Evolutionary conservation across 169 alveolate genomes (phyloP).

Genomic region (Babesia caballi): DNA sequence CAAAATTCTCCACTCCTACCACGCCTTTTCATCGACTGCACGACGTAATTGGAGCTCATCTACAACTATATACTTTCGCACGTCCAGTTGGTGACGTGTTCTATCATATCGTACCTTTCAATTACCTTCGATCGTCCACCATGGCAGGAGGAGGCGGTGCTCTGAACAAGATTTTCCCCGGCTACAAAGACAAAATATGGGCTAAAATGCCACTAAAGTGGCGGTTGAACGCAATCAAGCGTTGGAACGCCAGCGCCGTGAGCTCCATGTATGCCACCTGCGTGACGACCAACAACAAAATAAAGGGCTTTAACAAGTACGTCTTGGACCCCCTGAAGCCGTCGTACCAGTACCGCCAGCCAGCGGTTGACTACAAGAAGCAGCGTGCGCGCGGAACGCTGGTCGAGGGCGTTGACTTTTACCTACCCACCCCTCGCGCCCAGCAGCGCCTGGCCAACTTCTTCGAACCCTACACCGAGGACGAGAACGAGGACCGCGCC

Average conservation of each 20-base stretch:
- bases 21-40: too few species aligned
- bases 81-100: too few species aligned
- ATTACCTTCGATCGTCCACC: too few species aligned
- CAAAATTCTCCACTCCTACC: too few species aligned
- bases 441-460: slow-evolving; percentile 78
- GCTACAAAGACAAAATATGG: slow-evolving; percentile 85
- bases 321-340: slow-evolving; percentile 79
- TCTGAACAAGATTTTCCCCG: slow-evolving; percentile 81
- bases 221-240: slow-evolving; percentile 63
- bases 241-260: slow-evolving; percentile 78
- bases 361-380: slow-evolving; percentile 81
- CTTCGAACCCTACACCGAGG: slow-evolving; percentile 82
- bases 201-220: slow-evolving; percentile 78
- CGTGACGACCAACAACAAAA: slow-evolving; percentile 69
- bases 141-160: slow-evolving; percentile 83
- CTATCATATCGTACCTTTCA: too few species aligned
- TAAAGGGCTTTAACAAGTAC: slow-evolving; percentile 70
- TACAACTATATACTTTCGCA: too few species aligned
- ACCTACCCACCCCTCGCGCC: slow-evolving; percentile 73
- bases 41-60: too few species aligned
- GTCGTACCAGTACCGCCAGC: slow-evolving; percentile 67
- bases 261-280: slow-evolving; percentile 55
- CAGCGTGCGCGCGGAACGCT: slow-evolving; percentile 84
- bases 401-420: slow-evolving; percentile 82
- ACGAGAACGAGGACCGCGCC: slow-evolving; percentile 76